Evolutionary conservation across 1,139 yeast genomes (phyloP), one percentile per base, ranked within the genome.

Genomic region (Tardiomyces digboiensis): DNA sequence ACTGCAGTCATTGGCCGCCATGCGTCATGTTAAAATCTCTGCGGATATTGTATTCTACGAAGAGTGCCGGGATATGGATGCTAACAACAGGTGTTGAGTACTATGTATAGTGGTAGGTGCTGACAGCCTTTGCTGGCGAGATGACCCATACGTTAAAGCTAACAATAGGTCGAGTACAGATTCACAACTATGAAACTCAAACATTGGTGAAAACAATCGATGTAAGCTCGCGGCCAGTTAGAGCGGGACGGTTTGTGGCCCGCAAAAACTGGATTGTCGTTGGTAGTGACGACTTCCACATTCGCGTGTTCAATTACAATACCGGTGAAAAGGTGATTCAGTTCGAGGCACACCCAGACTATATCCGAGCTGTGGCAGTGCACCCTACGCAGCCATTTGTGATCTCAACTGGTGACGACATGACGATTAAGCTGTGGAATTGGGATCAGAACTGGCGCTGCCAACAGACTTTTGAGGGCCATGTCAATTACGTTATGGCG

Each of bases 331-430:
- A 87, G 64, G 76, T 93, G 50, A 76, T 85, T 40, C 97, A 89
- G 67, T 91, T 89, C 60, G 98, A 93, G 68, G 98, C 97, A 5
- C 98, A 91, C 61, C 96, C 96, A 6, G 98, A 93, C 65, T 93
- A 91, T 64, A 85, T 91, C 58, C 81, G 98, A 64, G 79, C 86
- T 44, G 76, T 91, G 55, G 91, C 95, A 7, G 95, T 91, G 38
- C 98, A 91, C 66, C 97, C 97, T 40, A 74, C 93, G 36, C 85
- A 85, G 65, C 93, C 97, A 19, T 85, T 84, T 56, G 74, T 91
- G 43, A 72, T 91, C 57, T 84, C 97, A 4, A 86, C 91, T 42
- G 82, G 94, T 43, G 98, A 91, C 67, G 98, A 91, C 64, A 78
- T 85, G 70, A 77, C 94, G 38, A 78, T 93, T 61, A 88, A 82